Conservation (phyloP, 202 grass and related monocot species). For the Carex arenaria region DNA sequence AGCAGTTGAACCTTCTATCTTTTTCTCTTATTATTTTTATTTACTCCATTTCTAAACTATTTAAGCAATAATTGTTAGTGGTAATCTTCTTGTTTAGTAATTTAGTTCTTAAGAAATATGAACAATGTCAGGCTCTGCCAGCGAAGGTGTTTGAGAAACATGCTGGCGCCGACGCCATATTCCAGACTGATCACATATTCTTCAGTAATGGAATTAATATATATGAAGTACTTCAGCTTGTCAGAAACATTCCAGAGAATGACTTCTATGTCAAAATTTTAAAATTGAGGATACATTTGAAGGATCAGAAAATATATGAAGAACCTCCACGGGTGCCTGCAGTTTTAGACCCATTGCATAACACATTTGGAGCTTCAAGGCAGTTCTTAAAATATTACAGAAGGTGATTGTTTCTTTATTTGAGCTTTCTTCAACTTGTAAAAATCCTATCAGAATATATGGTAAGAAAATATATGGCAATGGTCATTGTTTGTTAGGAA, state of each 20-base stretch:
- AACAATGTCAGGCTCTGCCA: conserved; percentile 30
- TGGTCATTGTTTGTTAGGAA: background rate
- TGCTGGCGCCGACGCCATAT: conserved; percentile 28
- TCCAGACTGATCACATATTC: conserved; percentile 50
- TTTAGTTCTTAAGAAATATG: too few relatives aligned
- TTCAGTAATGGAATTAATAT: conserved; percentile 42
- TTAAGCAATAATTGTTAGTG: background rate
- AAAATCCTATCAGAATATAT: background rate
- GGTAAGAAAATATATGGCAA: background rate
- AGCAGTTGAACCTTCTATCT: background rate
- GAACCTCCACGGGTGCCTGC: background rate
- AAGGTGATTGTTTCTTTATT: background rate
- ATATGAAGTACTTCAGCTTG: conserved; percentile 34
- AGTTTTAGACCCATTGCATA: background rate
- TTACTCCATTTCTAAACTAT: background rate
- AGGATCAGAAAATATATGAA: conserved; percentile 9
- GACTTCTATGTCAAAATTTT: conserved; percentile 23
- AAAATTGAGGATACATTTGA: conserved; percentile 27
- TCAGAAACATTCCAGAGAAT: conserved; percentile 21
- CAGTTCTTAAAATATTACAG: background rate
- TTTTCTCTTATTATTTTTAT: background rate
- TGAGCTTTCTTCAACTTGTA: background rate
- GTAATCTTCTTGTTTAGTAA: background rate
- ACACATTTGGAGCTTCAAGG: background rate
- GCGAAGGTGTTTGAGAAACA: conserved; percentile 57